Conservation (phyloP, 495 filamentous ascomycete species). For the Platismatia glauca region DNA sequence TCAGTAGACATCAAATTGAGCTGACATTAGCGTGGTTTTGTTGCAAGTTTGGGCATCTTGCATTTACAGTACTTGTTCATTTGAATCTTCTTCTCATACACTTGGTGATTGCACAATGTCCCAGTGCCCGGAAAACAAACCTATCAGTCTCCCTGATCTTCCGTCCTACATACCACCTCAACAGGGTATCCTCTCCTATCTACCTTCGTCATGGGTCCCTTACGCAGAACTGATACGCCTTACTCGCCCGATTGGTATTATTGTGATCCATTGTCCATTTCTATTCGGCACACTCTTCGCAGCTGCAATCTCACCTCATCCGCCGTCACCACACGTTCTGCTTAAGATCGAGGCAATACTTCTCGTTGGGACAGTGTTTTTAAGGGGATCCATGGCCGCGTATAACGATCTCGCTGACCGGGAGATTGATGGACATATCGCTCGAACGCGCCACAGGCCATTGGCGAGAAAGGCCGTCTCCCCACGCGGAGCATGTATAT, state of each 20-base stretch:
- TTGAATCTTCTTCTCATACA: too few species aligned
- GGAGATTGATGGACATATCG: not conserved
- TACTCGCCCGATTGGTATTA: too few species aligned
- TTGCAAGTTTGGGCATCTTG: too few species aligned
- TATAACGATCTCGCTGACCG: not conserved
- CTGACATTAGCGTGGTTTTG: too few species aligned
- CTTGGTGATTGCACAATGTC: too few species aligned
- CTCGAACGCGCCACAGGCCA: not conserved
- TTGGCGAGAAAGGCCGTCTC: constrained; percentile 7
- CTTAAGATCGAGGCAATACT: not conserved
- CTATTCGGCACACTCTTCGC: not conserved
- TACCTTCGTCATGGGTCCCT: not conserved
- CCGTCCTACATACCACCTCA: too few species aligned
- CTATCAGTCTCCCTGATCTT: too few species aligned
- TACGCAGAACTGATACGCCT: not conserved
- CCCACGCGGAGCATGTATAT: not conserved
- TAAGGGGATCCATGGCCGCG: not conserved
- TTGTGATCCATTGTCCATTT: not conserved
- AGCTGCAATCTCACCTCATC: not conserved
- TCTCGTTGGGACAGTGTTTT: not conserved
- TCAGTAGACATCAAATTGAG: too few species aligned
- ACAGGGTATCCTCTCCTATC: not conserved
- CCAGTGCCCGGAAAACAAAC: too few species aligned
- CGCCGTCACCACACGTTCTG: not conserved
- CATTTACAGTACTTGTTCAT: too few species aligned